These are phyloP conservation scores for Rhodamnia rubescens DNA, from an alignment of 345 rosid species.

Conservation along the genomic window DNA sequence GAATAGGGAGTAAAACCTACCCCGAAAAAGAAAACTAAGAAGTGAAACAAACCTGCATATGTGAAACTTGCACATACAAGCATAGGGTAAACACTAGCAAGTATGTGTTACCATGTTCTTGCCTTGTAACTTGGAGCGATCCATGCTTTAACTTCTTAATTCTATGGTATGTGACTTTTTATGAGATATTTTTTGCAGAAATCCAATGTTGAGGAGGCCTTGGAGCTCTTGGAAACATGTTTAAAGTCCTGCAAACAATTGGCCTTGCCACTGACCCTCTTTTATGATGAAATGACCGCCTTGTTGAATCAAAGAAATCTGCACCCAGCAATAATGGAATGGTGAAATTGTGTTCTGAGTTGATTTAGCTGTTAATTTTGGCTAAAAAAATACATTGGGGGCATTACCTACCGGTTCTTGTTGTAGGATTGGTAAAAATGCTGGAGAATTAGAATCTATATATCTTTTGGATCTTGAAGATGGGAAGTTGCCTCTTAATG, in stretches of 20 bases:
- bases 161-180: background rate
- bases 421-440: conserved; percentile 60
- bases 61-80: background rate
- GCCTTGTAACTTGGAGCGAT: background rate
- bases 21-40: background rate
- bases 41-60: background rate
- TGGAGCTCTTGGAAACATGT: conserved; percentile 65
- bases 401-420: background rate
- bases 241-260: conserved; percentile 61
- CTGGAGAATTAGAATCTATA: conserved; percentile 68
- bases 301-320: conserved; percentile 40
- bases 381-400: background rate
- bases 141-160: background rate
- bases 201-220: conserved; percentile 52
- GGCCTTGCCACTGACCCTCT: conserved; percentile 38
- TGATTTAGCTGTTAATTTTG: background rate
- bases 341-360: conserved; percentile 28
- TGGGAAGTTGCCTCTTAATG: conserved; percentile 33
- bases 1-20: background rate
- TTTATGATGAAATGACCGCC: conserved; percentile 65
- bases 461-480: conserved; percentile 63
- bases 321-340: conserved; percentile 63
- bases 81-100: background rate
- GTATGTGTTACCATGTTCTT: background rate
- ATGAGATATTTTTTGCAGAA: conserved; percentile 23